phyloP scores from a whole-genome alignment of 306 rosid genomes.

The Trifolium dubium region DNA sequence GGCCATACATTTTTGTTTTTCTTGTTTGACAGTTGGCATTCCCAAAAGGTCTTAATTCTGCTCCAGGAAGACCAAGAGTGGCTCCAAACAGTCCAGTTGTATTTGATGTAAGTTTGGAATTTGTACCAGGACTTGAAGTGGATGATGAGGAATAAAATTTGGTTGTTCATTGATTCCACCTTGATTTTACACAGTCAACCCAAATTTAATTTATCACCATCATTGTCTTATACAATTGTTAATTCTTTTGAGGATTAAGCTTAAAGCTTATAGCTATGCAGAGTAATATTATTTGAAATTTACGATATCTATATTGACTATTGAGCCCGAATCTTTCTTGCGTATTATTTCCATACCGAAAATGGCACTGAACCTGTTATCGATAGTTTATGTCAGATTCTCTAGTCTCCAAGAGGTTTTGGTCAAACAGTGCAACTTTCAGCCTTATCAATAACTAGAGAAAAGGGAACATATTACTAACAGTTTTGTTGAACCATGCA shows the following conservation, averaged over 20 bases:
- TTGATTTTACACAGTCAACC: not conserved
- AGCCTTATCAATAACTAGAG: slow-evolving; percentile 7
- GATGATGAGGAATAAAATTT: slow-evolving; percentile 71
- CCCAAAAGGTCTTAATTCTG: slow-evolving; percentile 91
- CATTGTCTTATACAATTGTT: slow-evolving; percentile 27
- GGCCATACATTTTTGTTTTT: slow-evolving; percentile 2
- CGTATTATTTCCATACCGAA: not conserved
- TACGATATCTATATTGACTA: not conserved
- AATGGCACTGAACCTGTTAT: not conserved
- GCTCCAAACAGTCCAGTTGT: slow-evolving; percentile 91
- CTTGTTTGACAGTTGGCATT: slow-evolving; percentile 77
- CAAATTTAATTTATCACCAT: not conserved
- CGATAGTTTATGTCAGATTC: not conserved
- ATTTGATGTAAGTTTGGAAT: slow-evolving; percentile 92
- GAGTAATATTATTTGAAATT: slow-evolving; percentile 15
- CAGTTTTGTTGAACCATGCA: not conserved
- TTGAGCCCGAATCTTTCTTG: slow-evolving; percentile 17
- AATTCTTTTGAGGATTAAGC: slow-evolving; percentile 38
- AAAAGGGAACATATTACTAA: not conserved
- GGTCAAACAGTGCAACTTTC: not conserved
- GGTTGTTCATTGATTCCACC: slow-evolving; percentile 9
- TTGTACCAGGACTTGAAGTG: slow-evolving; percentile 81
- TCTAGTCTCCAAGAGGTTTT: not conserved
- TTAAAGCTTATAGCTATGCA: slow-evolving; percentile 4
- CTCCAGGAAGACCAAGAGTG: slow-evolving; percentile 99